Percentiles rank a stretch among this genome's conserved stretches.
Evolutionary conservation across 257 asterid genomes (phyloP).

Genomic region (Vinca minor): DNA sequence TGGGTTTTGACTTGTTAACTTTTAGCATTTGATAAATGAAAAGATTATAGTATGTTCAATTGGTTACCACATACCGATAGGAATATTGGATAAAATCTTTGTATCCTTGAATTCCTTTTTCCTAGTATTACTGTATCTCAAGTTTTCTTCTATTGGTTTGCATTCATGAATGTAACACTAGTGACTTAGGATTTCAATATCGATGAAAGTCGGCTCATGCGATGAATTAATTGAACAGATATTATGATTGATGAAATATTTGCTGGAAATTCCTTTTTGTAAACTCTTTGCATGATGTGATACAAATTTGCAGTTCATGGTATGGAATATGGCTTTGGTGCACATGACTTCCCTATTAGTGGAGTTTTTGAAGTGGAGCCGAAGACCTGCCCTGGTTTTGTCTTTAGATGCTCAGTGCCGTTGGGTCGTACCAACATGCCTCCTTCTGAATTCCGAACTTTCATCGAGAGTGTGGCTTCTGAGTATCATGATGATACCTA

Average conservation of each 20-base stretch:
- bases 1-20: too few species aligned
- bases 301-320: constrained; percentile 35
- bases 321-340: constrained; percentile 49
- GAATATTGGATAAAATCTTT: too few species aligned
- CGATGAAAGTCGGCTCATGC: background rate
- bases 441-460: constrained; percentile 32
- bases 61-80: too few species aligned
- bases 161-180: background rate
- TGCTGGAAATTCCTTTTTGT: background rate
- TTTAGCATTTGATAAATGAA: too few species aligned
- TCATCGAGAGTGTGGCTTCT: constrained; percentile 39
- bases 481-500: constrained; percentile 50
- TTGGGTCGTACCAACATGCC: constrained; percentile 33
- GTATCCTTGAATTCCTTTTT: too few species aligned
- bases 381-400: constrained; percentile 46
- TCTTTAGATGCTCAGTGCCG: constrained; percentile 39
- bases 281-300: background rate
- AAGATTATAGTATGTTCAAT: too few species aligned
- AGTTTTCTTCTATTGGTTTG: constrained; percentile 1
- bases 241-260: background rate
- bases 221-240: background rate
- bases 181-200: background rate
- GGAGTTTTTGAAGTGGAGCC: constrained; percentile 56
- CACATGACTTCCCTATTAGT: constrained; percentile 48
- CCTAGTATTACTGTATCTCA: background rate